Percentiles rank a stretch among this genome's conserved stretches.
These are phyloP conservation scores for Pisolithus microcarpus DNA, from an alignment of 768 basidiomycete genomes.

Conservation along the genomic window DNA sequence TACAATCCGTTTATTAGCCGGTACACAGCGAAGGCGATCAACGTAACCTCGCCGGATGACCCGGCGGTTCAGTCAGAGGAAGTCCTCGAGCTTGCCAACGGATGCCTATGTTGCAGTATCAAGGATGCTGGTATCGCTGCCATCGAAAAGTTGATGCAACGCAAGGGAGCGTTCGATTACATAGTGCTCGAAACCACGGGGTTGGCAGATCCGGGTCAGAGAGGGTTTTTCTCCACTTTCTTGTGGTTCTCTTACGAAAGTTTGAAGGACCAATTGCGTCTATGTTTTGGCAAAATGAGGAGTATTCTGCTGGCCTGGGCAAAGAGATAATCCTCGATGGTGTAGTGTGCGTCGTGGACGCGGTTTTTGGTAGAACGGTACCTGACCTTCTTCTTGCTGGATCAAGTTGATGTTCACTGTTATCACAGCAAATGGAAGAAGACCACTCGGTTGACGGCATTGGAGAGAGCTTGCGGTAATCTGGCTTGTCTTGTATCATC, in stretches of 20 bases:
- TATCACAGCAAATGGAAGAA: conserved; percentile 75
- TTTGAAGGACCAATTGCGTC: conserved; percentile 74
- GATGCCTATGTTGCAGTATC: conserved; percentile 97
- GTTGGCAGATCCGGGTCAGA: conserved; percentile 84
- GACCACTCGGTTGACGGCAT: conserved; percentile 56
- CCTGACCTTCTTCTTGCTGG: conserved; percentile 23
- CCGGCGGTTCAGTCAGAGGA: conserved; percentile 68
- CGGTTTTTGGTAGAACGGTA: conserved; percentile 67
- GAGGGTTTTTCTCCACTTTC: background rate
- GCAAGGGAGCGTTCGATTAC: conserved; percentile 87
- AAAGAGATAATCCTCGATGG: conserved; percentile 75
- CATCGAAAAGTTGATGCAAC: conserved; percentile 85
- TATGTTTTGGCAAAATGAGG: conserved; percentile 85
- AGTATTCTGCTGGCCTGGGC: conserved; percentile 61
- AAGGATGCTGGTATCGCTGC: conserved; percentile 91
- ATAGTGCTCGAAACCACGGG: conserved; percentile 96
- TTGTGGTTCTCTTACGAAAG: background rate
- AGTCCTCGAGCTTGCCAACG: conserved; percentile 89
- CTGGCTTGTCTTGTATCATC: background rate
- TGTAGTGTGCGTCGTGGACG: conserved; percentile 89
- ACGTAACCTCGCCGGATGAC: conserved; percentile 62
- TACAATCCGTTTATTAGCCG: background rate
- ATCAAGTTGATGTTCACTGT: conserved; percentile 1
- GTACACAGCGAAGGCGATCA: conserved; percentile 72
- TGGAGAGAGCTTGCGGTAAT: conserved; percentile 77